Conservation (phyloP, 805 yeast species). For the Maudiozyma saulgeensis region DNA sequence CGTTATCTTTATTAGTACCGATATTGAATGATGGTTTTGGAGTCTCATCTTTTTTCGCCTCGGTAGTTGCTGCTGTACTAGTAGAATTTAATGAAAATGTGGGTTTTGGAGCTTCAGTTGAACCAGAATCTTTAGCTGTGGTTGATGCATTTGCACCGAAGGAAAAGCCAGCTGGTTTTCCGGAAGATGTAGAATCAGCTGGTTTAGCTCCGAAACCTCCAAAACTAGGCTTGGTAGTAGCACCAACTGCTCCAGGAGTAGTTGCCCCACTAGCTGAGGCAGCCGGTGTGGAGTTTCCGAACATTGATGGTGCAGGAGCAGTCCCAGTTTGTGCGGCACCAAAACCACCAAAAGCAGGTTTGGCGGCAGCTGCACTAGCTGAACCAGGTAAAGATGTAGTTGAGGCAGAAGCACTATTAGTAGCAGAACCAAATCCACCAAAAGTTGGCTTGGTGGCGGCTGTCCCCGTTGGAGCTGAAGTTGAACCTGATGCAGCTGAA, state of each 20-base stretch:
- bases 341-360: slow-evolving; percentile 5
- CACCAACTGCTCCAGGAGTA: neutral
- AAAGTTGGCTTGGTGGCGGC: neutral
- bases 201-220: neutral
- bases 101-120: slow-evolving; percentile 6
- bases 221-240: neutral
- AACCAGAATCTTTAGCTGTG: neutral
- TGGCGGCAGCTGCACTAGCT: neutral
- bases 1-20: slow-evolving; percentile 5
- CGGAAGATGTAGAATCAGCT: neutral
- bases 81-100: slow-evolving; percentile 12
- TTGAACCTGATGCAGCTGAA: slow-evolving; percentile 4
- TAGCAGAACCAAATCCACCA: slow-evolving; percentile 7
- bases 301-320: neutral
- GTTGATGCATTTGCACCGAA: neutral
- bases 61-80: neutral
- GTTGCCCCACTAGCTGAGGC: neutral
- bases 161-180: neutral
- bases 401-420: slow-evolving; percentile 8
- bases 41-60: neutral
- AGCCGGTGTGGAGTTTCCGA: neutral
- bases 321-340: slow-evolving; percentile 1
- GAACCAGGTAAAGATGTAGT: neutral
- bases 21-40: slow-evolving; percentile 13
- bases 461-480: neutral